A percentile compares a stretch with the other conserved stretches of the same genome.
Evolutionary conservation across 1,284 basidiomycete species (phyloP).

Genomic region (Chalciporus piperatoides): DNA sequence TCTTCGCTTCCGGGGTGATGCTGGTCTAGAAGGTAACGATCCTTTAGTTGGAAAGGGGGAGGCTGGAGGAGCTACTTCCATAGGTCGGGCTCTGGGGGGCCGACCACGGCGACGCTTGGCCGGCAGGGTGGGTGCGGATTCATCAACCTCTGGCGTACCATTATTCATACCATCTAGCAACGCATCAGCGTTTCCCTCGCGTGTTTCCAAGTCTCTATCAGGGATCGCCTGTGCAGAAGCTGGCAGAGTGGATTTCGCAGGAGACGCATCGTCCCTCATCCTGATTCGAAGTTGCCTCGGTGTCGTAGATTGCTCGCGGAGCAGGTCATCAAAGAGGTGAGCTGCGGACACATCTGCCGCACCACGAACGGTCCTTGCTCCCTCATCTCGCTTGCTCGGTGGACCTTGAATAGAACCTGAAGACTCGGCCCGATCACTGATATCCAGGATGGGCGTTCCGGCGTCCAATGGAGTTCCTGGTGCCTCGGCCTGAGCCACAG

Average conservation of each 20-base stretch:
- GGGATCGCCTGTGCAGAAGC: slow-evolving; percentile 18
- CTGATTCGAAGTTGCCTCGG: slow-evolving; percentile 20
- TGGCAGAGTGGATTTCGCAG: slow-evolving; percentile 17
- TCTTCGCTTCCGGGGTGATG: slow-evolving; percentile 28
- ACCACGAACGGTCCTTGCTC: slow-evolving; percentile 4
- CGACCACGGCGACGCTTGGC: slow-evolving; percentile 32
- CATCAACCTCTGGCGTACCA: slow-evolving; percentile 11
- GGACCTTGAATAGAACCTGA: slow-evolving; percentile 13
- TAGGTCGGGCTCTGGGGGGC: slow-evolving; percentile 12
- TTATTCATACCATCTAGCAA: slow-evolving; percentile 4
- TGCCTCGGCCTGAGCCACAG: slow-evolving; percentile 19
- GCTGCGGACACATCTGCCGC: slow-evolving; percentile 26
- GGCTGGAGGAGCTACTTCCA: slow-evolving; percentile 2
- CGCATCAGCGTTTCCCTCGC: slow-evolving; percentile 7
- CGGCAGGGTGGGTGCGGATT: slow-evolving; percentile 1
- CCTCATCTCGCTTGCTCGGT: slow-evolving; percentile 20
- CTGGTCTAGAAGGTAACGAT: slow-evolving; percentile 13
- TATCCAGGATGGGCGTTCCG: slow-evolving; percentile 26
- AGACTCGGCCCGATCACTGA: slow-evolving; percentile 19
- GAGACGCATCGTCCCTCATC: slow-evolving; percentile 14
- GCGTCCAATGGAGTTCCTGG: slow-evolving; percentile 23
- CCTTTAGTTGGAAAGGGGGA: slow-evolving; percentile 6
- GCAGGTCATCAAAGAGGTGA: slow-evolving; percentile 31
- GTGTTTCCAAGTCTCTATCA: slow-evolving; percentile 9
- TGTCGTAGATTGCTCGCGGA: slow-evolving; percentile 15